Conservation (phyloP, 192 early-diverging fungal genomes). For the Coemansia sp. region DNA sequence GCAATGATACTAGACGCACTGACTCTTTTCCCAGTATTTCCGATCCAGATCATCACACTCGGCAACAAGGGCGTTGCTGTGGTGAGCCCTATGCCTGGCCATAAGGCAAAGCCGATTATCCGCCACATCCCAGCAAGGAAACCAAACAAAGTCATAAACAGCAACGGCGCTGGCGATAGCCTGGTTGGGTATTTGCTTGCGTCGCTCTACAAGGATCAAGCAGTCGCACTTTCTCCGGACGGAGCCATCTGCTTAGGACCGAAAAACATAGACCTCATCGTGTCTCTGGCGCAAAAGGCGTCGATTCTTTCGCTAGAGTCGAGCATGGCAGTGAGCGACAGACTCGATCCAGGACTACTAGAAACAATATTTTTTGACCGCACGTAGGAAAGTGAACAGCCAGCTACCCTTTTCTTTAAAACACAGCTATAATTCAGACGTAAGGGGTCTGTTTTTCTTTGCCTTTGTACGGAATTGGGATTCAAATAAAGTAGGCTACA, state of each 20-base stretch:
- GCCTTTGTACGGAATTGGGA: neutral
- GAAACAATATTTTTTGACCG: neutral
- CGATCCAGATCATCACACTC: conserved; percentile 64
- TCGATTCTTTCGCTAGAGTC: conserved; percentile 43
- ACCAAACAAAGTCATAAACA: conserved; percentile 21
- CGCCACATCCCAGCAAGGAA: conserved; percentile 24
- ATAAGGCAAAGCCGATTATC: conserved; percentile 5
- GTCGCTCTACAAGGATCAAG: conserved; percentile 11
- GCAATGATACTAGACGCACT: conserved; percentile 26
- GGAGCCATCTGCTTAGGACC: conserved; percentile 14
- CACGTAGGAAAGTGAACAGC: too few species aligned
- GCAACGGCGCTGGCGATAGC: conserved; percentile 56
- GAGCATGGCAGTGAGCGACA: conserved; percentile 26
- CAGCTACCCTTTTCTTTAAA: too few species aligned
- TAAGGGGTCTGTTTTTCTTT: too few species aligned
- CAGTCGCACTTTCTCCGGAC: neutral
- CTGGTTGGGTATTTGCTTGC: conserved; percentile 70
- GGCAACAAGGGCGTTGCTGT: conserved; percentile 65
- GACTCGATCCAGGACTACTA: conserved; percentile 18
- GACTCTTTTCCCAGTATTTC: conserved; percentile 55
- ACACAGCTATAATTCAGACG: too few species aligned
- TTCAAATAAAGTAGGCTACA: conserved; percentile 13
- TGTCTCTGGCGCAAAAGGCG: conserved; percentile 35
- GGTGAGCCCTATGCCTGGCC: conserved; percentile 16
- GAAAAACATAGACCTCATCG: conserved; percentile 21